Evolutionary conservation across 352 stramenopile genomes (phyloP), one percentile per base, ranked within the genome.

Genomic region (Phytophthora nicotianae): DNA sequence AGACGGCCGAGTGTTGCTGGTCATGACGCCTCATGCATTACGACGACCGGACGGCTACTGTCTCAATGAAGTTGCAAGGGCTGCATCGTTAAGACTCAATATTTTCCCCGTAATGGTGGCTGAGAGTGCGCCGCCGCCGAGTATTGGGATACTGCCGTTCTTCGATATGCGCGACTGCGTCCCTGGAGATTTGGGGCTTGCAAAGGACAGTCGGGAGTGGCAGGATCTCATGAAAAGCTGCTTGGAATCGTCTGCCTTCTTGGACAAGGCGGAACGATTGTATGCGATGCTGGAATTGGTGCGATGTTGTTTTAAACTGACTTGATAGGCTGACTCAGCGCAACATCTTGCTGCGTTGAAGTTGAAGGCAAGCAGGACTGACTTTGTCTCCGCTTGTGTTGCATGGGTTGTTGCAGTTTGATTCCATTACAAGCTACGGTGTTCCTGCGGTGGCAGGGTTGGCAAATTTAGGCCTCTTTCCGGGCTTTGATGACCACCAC

Each of bases 1-100:
- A 50, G 78, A 92, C 49, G 83, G 83, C 19, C 81, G 83, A 46
- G 81, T 92, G 35, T 63, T 92, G 49, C 68, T 92, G 58, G 62
- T 92, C 61, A 92, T 92, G 83, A 92, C 83, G 35, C 83, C 83
- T 21, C 83, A 92, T 54, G 83, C 83, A 6, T 71, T 92, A 45
- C 79, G 83, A 11, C 71, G 83, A 2, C 83, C 83, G 0, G 81
- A 92, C 58, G 83, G 83, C 21, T 92, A 91, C 60, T 92, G 83
- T 32, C 76, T 92, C 52, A 92, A 92, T 59, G 83, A 92, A 66
- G 84, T 92, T 16, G 79, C 83, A 8, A 78, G 81, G 33, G 83
- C 83, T 10, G 77, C 79, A 19, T 73, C 78, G 16, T 70, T 87
- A 29, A 70, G 75, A 11, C 71, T 92, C 8, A 81, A 70, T 49